Evolutionary conservation across 2,329 filamentous ascomycete genomes (phyloP), one percentile per base, ranked within the genome.

Genomic region (Hypocrella siamensis): DNA sequence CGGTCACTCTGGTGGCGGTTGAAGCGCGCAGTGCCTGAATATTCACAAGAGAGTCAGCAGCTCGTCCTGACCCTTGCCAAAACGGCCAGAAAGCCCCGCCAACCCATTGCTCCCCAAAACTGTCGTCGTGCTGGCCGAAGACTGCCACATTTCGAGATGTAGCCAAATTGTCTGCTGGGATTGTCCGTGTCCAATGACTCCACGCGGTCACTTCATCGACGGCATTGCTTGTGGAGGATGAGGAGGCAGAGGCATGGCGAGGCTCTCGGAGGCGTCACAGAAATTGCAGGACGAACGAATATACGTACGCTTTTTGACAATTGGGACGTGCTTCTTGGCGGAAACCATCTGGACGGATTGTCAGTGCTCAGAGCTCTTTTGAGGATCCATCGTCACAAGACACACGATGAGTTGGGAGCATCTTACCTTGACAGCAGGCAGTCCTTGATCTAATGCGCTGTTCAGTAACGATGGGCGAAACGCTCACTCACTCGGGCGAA

Each of bases 301-400:
- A 3, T 26, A 85, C 84, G 60, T 88, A 93, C 85, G 85, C 85
- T 98, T 98, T 84, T 98, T 98, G 60, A 98, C 83, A 75, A 98
- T 98, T 58, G 86, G 79, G 61, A 96, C 77, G 69, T 96, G 90
- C 75, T 93, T 92, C 82, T 92, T 93, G 67, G 88, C 82, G 79
- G 86, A 75, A 75, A 88, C 85, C 90, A 96, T 96, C 86, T 88
- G 47, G 35, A 46, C 28, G 22, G 34, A 36, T 47, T 40, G 46
- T 57, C 45, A 56, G 53, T 40, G 44, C 8, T 40, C 40, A 32
- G 28, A 30, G 29, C 36, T 31, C 17, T 22, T 19, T n/a, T 26
- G 14, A 7, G 7, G 12, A 22, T 22, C 21, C 21, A 22, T 7
- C 21, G 7, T 22, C 21, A 22, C 12, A 12, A 7, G 7, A 12